Conservation (phyloP, 768 basidiomycete genomes). For the Hebeloma cylindrosporum region DNA sequence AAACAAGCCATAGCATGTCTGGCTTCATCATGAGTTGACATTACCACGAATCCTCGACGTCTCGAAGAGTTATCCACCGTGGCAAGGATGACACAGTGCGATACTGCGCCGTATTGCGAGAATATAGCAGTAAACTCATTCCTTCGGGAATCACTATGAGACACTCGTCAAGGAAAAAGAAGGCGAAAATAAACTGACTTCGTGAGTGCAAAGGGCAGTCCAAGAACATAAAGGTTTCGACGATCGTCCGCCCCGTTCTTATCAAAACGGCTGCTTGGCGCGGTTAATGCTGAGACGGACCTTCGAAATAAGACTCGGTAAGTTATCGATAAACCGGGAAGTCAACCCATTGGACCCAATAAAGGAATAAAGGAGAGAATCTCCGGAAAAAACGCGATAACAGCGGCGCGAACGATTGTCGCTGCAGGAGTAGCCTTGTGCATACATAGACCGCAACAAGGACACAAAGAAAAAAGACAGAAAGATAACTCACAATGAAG, state of each 20-base stretch:
- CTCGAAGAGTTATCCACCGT: constrained; percentile 84
- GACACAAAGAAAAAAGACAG: neutral
- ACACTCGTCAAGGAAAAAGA: neutral
- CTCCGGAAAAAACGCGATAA: no score
- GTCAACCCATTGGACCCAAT: no score
- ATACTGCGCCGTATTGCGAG: constrained; percentile 62
- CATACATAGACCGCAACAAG: constrained; percentile 21
- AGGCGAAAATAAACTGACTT: constrained; percentile 44
- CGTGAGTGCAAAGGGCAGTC: constrained; percentile 77
- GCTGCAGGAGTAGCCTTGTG: no score
- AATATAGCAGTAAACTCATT: constrained; percentile 63
- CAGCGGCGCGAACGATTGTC: no score
- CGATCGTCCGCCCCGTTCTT: constrained; percentile 48
- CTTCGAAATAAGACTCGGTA: constrained; percentile 25
- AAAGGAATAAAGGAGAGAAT: no score
- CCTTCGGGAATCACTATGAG: constrained; percentile 28
- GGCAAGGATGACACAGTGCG: constrained; percentile 78
- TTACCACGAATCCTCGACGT: constrained; percentile 81
- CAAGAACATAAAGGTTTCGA: constrained; percentile 83
- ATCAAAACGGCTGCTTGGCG: constrained; percentile 21
- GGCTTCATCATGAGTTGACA: constrained; percentile 73
- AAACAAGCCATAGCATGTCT: constrained; percentile 63
- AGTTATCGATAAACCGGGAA: constrained; percentile 1
- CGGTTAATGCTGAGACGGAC: constrained; percentile 35
- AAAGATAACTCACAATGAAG: constrained; percentile 48